phyloP scores from a whole-genome alignment of 306 rosid genomes.

The Abrus pulchellus region DNA sequence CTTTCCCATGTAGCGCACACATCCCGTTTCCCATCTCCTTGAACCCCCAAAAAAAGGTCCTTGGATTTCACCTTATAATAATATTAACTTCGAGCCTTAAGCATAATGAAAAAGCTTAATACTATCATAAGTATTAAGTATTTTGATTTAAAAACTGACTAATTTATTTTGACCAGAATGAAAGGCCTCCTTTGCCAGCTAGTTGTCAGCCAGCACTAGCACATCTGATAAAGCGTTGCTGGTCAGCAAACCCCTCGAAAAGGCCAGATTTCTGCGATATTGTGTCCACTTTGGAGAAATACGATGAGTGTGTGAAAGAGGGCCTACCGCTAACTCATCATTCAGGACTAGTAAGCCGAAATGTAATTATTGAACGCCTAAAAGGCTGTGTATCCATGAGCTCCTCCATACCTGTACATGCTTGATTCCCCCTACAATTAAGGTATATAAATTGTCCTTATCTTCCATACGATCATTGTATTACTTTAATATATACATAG shows the following conservation, averaged over 20 bases:
- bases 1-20: slow-evolving; percentile 10
- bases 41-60: neutral
- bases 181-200: slow-evolving; percentile 92
- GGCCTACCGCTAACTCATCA: slow-evolving; percentile 93
- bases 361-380: slow-evolving; percentile 74
- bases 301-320: slow-evolving; percentile 86
- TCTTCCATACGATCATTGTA: slow-evolving; percentile 5
- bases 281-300: slow-evolving; percentile 80
- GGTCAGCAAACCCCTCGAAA: slow-evolving; percentile 93
- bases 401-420: slow-evolving; percentile 89
- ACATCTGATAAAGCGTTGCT: slow-evolving; percentile 90
- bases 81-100: neutral
- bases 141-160: neutral
- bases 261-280: slow-evolving; percentile 93
- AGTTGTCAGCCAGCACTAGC: slow-evolving; percentile 94
- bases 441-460: slow-evolving; percentile 40
- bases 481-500: neutral
- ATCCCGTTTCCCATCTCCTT: neutral
- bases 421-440: slow-evolving; percentile 52
- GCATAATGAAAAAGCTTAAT: neutral
- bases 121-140: neutral
- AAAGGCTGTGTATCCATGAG: slow-evolving; percentile 79
- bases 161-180: slow-evolving; percentile 65
- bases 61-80: neutral
- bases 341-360: slow-evolving; percentile 67